A percentile compares a stretch with the other conserved stretches of the same genome.
These are phyloP conservation scores for Debaryomyces castellii DNA, from an alignment of 805 yeast species.

Conservation along the genomic window DNA sequence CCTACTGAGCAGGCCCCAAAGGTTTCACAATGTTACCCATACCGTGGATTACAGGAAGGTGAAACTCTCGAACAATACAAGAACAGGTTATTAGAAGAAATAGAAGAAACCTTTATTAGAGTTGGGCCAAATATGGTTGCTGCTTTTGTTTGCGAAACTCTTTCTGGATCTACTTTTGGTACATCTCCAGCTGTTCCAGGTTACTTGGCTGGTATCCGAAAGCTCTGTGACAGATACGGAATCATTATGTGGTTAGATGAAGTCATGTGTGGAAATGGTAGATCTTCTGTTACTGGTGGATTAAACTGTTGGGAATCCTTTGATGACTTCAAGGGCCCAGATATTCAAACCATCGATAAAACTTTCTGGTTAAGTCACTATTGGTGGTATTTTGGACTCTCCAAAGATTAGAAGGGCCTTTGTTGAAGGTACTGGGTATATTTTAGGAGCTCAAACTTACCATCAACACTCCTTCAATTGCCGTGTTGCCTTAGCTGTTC, in stretches of 20 bases:
- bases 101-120: constrained; percentile 41
- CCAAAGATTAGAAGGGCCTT: constrained; percentile 22
- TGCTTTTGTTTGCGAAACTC: constrained; percentile 45
- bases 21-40: constrained; percentile 30
- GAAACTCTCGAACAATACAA: constrained; percentile 38
- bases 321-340: constrained; percentile 24
- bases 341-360: constrained; percentile 30
- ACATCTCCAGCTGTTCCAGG: constrained; percentile 26
- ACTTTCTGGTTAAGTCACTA: constrained; percentile 30
- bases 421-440: constrained; percentile 17
- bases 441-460: constrained; percentile 47
- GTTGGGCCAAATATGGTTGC: constrained; percentile 45
- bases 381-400: constrained; percentile 27
- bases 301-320: constrained; percentile 31
- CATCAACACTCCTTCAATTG: constrained; percentile 50
- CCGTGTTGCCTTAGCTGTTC: constrained; percentile 46
- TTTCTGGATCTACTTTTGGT: constrained; percentile 50
- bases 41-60: constrained; percentile 24
- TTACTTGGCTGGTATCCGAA: constrained; percentile 33
- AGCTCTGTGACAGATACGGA: constrained; percentile 30
- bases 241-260: constrained; percentile 29
- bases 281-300: constrained; percentile 22
- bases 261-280: constrained; percentile 38
- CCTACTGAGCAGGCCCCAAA: constrained; percentile 20
- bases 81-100: constrained; percentile 34